Evolutionary conservation across 352 stramenopile species (phyloP), one percentile per base, ranked within the genome.

Genomic region (Pythium scleroteichum): DNA sequence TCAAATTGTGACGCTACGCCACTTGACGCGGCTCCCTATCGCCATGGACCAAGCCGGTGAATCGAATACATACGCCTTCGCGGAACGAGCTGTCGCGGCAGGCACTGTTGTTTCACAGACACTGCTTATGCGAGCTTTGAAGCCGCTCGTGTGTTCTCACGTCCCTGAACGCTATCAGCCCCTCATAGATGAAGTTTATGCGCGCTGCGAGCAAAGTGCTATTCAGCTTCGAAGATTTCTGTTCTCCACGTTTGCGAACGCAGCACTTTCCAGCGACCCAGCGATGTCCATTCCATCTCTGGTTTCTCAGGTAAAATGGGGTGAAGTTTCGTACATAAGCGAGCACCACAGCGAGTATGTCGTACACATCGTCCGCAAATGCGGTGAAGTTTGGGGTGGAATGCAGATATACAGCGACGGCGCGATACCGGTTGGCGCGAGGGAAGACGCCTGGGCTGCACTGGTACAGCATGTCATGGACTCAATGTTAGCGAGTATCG

Each of bases 401-500:
- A 68, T 94, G 12, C 81, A 93, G 51, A 85, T 89, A 53, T 48
- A 90, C 4, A 78, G 70, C 2, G 80, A 89, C 27, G 79, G 81
- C 16, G 74, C 74, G 16, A 83, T 96, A 40, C 79, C 87, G 0
- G 71, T 89, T 6, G 75, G 79, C 14, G 79, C 85, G 5, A 72
- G 85, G 7, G 80, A 94, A 35, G 72, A 87, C 58, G 81, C 95
- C 35, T 97, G 90, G 90, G 64, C 70, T 1, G 68, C 78, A 19
- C 82, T 96, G 57, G 80, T 96, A 47, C 85, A 96, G 40, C 75
- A 73, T 6, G 82, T 91, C n/a, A 88, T 98, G 72, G 85, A 96
- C 66, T 76, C 88, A 26, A 71, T 99, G 23, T 63, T 99, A 13
- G 85, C 95, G 27, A 94, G 89, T 1, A 98, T 98, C 63, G 85